These are phyloP conservation scores for Mucuna pruriens DNA, from an alignment of 306 rosid genomes.

Conservation along the genomic window DNA sequence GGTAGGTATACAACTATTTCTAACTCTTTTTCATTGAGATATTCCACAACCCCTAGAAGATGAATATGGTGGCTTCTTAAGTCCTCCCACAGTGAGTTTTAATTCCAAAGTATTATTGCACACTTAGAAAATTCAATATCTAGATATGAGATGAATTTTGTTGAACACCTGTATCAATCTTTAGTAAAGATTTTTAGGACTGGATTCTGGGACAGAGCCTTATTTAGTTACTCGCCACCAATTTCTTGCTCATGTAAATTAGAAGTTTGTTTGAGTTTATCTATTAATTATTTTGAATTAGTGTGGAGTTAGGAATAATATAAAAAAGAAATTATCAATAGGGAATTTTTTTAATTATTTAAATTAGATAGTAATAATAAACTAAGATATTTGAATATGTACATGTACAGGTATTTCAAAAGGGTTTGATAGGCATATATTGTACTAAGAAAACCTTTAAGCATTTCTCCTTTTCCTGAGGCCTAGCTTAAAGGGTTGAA, in stretches of 20 bases:
- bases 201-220: conserved; percentile 31
- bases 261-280: not conserved
- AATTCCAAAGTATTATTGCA: not conserved
- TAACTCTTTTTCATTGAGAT: too few relatives aligned
- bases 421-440: not conserved
- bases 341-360: not conserved
- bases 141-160: not conserved
- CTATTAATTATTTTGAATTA: not conserved
- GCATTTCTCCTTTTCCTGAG: not conserved
- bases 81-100: conserved; percentile 16
- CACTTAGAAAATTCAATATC: not conserved
- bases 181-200: conserved; percentile 28
- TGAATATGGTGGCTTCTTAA: too few relatives aligned
- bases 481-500: not conserved
- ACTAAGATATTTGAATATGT: not conserved
- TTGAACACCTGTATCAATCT: not conserved
- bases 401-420: not conserved
- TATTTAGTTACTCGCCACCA: conserved; percentile 25
- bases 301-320: not conserved
- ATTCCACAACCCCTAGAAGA: too few relatives aligned
- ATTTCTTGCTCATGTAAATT: conserved; percentile 24
- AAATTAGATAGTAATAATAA: not conserved
- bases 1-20: conserved; percentile 50
- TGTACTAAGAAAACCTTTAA: too few relatives aligned
- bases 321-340: too few relatives aligned